These are phyloP conservation scores for Trichomonas gallinae DNA, from an alignment of 208 protist species.

Conservation along the genomic window DNA sequence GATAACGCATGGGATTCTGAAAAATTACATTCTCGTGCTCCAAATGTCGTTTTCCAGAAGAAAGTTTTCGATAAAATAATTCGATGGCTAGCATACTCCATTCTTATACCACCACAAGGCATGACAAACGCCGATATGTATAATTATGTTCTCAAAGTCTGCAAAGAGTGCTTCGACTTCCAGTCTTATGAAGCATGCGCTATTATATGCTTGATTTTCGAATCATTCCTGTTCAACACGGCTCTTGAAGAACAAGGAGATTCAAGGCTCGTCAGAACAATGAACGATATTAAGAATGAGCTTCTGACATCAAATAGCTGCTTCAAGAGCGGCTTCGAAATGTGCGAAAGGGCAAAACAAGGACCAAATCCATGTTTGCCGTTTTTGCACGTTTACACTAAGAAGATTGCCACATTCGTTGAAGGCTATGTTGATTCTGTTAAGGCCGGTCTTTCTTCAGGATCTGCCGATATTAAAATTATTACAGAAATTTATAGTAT, in stretches of 20 bases:
- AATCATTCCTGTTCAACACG: too few species aligned
- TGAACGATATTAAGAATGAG: background rate
- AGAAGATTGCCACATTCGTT: background rate
- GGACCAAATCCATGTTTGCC: background rate
- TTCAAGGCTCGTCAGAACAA: background rate
- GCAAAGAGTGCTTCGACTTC: background rate
- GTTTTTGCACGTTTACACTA: background rate
- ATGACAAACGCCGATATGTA: background rate
- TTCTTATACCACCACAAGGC: background rate
- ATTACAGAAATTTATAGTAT: background rate
- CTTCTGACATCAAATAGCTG: background rate
- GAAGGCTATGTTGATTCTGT: background rate
- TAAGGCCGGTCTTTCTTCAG: background rate
- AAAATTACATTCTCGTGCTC: too few species aligned
- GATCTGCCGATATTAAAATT: background rate
- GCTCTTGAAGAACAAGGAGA: background rate
- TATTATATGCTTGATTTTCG: background rate
- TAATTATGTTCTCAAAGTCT: background rate
- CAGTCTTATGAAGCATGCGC: background rate
- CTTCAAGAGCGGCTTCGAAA: background rate
- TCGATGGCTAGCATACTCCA: background rate
- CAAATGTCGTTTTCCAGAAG: background rate
- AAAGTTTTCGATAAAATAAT: background rate
- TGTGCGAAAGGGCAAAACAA: background rate
- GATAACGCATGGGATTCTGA: background rate